phyloP scores from a whole-genome alignment of 2,329 filamentous ascomycete species.

The Elsinoe fawcettii region DNA sequence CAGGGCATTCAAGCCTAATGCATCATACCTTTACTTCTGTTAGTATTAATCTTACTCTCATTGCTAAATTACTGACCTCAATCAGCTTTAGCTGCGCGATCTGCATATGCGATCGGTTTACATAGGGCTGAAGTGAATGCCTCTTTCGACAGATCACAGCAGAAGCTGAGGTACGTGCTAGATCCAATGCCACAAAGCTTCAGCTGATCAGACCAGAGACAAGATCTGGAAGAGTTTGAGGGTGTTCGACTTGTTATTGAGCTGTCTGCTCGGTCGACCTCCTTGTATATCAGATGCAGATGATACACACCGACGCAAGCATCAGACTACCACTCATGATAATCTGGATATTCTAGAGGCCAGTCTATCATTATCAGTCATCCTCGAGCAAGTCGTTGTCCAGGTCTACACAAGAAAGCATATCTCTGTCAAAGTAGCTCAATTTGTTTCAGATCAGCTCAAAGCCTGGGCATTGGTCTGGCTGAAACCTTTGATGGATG shows the following conservation, averaged over 20 bases:
- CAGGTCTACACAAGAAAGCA: conserved; percentile 39
- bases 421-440: conserved; percentile 34
- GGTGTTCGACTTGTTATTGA: conserved; percentile 46
- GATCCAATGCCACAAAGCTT: background rate
- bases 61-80: background rate
- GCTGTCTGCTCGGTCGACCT: conserved; percentile 43
- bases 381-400: conserved; percentile 41
- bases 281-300: conserved; percentile 47
- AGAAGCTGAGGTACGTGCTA: conserved; percentile 18
- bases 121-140: conserved; percentile 47
- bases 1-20: conserved; percentile 44
- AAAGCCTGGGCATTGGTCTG: conserved; percentile 36
- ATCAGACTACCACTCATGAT: conserved; percentile 21
- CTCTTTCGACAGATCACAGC: conserved; percentile 38
- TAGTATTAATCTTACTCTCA: background rate
- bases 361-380: conserved; percentile 40
- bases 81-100: conserved; percentile 37
- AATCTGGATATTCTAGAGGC: conserved; percentile 28
- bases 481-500: conserved; percentile 27
- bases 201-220: conserved; percentile 28
- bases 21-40: conserved; percentile 46
- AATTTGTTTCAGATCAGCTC: conserved; percentile 34
- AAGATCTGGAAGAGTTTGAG: conserved; percentile 48
- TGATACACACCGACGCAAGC: conserved; percentile 30
- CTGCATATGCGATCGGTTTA: conserved; percentile 47